A percentile compares a stretch with the other conserved stretches of the same genome.
Evolutionary conservation across 2,329 filamentous ascomycete species (phyloP).

Genomic region (Lecanosticta acicola): DNA sequence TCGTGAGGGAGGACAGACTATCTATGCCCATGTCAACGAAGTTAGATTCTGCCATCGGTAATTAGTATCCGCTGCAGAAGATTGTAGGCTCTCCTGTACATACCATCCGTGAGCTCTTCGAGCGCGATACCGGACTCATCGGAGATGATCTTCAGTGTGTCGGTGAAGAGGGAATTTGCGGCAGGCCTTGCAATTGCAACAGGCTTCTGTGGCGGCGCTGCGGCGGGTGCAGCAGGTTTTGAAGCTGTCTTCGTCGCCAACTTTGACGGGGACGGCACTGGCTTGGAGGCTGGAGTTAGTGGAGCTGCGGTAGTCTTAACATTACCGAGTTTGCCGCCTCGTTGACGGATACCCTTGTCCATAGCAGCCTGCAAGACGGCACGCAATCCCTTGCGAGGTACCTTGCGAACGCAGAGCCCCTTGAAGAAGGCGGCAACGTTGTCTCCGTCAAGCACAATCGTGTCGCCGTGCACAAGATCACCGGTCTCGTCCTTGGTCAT

Average conservation of each 20-base stretch:
- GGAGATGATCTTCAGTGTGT: conserved; percentile 17
- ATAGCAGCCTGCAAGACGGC: conserved; percentile 1
- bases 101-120: conserved; percentile 26
- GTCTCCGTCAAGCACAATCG: conserved; percentile 5
- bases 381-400: neutral
- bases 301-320: neutral
- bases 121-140: conserved; percentile 28
- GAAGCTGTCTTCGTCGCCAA: neutral
- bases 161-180: neutral
- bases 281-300: neutral
- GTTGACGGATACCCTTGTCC: conserved; percentile 2
- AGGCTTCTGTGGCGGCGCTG: neutral
- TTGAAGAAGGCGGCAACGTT: conserved; percentile 7
- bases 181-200: neutral
- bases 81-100: no score
- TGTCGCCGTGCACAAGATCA: conserved; percentile 5
- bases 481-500: conserved; percentile 3
- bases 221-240: neutral
- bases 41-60: conserved; percentile 17
- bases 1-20: conserved; percentile 25
- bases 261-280: no score
- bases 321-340: neutral
- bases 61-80: no score
- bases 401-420: neutral
- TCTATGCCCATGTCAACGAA: conserved; percentile 30